Evolutionary conservation across 306 rosid species (phyloP), one percentile per base, ranked within the genome.

Genomic region (Prunus kanzakura): DNA sequence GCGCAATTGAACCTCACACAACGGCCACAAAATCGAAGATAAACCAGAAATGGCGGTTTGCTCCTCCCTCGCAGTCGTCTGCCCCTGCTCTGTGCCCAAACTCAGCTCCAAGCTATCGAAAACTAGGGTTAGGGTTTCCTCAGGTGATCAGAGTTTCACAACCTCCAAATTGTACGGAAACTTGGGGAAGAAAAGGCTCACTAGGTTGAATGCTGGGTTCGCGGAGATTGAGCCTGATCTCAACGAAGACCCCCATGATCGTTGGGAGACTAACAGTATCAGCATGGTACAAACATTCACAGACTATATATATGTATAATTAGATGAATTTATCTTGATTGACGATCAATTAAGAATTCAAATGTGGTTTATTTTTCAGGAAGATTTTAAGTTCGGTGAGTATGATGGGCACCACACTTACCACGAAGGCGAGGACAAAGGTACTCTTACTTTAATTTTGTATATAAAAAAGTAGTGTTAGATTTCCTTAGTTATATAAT

Each of bases 321-420:
- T 65, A 6, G 64, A 45, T 45, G 54, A 55, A 62, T 14, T 9
- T 67, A 16, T 6, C 56, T 35, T 32, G 23, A 62, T 69, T 20
- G 38, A 3, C 58, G 66, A 25, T 27, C 61, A 23, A 58, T n/a
- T 50, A 22, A 38, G 8, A 38, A 38, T 38, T 38, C 5, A 38
- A 3, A 41, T 79, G 69, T 71, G 13, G 80, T 67, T 73, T 77
- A 16, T 64, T 25, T 81, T 82, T 83, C 84, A 90, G 96, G 98
- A 94, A 47, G 98, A 94, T 73, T 94, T 90, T 73, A 76, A 76
- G 84, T 94, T 80, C 55, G 98, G 97, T 38, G 76, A 72, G 71
- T 92, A 83, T 74, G 97, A 94, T 78, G 98, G 64, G 2, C 97
- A 94, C 76, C 98, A 94, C 75, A 92, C 97, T 87, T 94, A 79